Evolutionary conservation across 1,139 yeast species (phyloP).

Genomic region (Sporopachydermia cereana): DNA sequence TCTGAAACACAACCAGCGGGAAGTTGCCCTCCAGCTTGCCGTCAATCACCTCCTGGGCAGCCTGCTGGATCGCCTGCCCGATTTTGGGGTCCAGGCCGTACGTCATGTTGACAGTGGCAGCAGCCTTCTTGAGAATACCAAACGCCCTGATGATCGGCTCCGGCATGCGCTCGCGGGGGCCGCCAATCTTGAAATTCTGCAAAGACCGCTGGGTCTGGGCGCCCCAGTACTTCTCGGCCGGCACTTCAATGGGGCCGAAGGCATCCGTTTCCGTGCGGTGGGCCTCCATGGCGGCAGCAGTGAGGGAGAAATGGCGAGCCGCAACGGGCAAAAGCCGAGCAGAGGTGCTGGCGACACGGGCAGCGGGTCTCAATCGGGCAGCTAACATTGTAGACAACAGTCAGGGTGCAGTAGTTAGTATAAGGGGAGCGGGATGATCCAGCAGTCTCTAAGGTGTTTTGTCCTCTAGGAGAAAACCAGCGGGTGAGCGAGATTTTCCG

Average conservation of each 20-base stretch:
- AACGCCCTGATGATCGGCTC: slow-evolving; percentile 83
- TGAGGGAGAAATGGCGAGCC: slow-evolving; percentile 8
- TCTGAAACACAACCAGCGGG: slow-evolving; percentile 97
- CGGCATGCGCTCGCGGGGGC: slow-evolving; percentile 82
- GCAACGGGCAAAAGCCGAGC: not conserved
- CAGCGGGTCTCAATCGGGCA: not conserved
- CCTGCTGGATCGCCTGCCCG: slow-evolving; percentile 76
- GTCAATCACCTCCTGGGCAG: slow-evolving; percentile 88
- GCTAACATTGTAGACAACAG: not conserved
- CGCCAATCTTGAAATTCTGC: slow-evolving; percentile 93
- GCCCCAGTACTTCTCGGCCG: slow-evolving; percentile 82
- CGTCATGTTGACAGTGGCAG: slow-evolving; percentile 81
- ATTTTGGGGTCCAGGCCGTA: slow-evolving; percentile 82
- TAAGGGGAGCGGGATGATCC: too few relatives aligned
- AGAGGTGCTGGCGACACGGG: not conserved
- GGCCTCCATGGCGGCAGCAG: slow-evolving; percentile 11
- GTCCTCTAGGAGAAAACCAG: too few relatives aligned
- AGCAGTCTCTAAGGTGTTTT: too few relatives aligned
- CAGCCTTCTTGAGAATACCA: slow-evolving; percentile 88
- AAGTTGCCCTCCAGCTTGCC: slow-evolving; percentile 90
- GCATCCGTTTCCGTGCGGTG: slow-evolving; percentile 85
- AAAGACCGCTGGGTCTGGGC: slow-evolving; percentile 93
- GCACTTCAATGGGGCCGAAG: slow-evolving; percentile 91
- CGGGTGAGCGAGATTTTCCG: too few relatives aligned
- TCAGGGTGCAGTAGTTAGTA: too few relatives aligned